These are phyloP conservation scores for Hypoxylon subgilvum DNA, from an alignment of 495 filamentous ascomycete species.

Conservation along the genomic window DNA sequence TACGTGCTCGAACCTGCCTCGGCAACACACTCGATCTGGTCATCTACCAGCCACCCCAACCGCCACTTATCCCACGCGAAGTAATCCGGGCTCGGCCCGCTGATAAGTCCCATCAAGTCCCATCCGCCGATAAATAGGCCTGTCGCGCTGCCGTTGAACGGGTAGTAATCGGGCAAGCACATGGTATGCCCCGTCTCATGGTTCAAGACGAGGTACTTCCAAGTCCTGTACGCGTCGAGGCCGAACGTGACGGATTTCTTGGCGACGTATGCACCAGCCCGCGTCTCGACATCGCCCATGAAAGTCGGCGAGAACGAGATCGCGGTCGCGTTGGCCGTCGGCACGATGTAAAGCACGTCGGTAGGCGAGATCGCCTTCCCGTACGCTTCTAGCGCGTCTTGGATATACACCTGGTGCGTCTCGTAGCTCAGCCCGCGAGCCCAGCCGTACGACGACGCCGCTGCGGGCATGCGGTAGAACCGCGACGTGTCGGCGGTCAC, in stretches of 20 bases:
- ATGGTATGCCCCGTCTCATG: slow-evolving; percentile 46
- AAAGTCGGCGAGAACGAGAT: slow-evolving; percentile 42
- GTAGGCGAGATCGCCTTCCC: slow-evolving; percentile 21
- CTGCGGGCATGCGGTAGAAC: slow-evolving; percentile 42
- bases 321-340: slow-evolving; percentile 29
- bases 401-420: slow-evolving; percentile 36
- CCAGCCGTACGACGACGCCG: slow-evolving; percentile 35
- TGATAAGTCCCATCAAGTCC: slow-evolving; percentile 45
- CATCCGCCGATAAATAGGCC: slow-evolving; percentile 43
- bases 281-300: slow-evolving; percentile 39
- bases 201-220: slow-evolving; percentile 40
- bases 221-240: slow-evolving; percentile 34
- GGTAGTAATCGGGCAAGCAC: slow-evolving; percentile 44
- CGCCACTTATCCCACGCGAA: slow-evolving; percentile 48
- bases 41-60: slow-evolving; percentile 40
- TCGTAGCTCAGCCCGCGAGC: slow-evolving; percentile 35
- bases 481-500: slow-evolving; percentile 39
- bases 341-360: slow-evolving; percentile 44
- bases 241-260: slow-evolving; percentile 41
- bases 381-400: slow-evolving; percentile 41
- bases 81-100: slow-evolving; percentile 43
- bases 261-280: slow-evolving; percentile 31
- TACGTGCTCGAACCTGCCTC: slow-evolving; percentile 29
- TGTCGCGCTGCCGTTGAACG: slow-evolving; percentile 33
- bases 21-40: slow-evolving; percentile 37